Conservation (phyloP, 1,284 basidiomycete genomes). For the Serendipita sp. region DNA sequence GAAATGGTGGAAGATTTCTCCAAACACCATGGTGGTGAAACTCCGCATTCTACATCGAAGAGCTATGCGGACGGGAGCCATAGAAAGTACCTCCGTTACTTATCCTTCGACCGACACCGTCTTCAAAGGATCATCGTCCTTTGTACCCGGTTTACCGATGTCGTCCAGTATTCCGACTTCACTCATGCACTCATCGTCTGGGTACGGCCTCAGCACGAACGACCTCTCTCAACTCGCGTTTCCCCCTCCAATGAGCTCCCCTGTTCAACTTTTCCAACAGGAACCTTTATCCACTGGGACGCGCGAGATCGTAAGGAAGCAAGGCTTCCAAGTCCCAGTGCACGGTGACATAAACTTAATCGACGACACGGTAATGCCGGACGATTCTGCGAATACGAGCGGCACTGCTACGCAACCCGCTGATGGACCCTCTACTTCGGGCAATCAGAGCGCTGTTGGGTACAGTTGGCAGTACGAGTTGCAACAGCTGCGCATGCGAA, state of each 20-base stretch:
- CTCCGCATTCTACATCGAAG: constrained; percentile 2
- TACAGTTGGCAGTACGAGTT: constrained; percentile 89
- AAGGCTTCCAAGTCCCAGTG: constrained; percentile 11
- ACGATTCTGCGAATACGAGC: constrained; percentile 13
- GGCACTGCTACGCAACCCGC: constrained; percentile 19
- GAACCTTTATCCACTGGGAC: not conserved
- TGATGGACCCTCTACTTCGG: constrained; percentile 54
- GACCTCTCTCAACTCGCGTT: not conserved
- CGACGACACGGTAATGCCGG: constrained; percentile 7
- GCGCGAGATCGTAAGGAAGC: not conserved
- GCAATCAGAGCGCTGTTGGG: constrained; percentile 43
- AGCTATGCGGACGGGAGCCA: not conserved
- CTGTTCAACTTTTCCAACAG: not conserved
- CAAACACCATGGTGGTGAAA: not conserved
- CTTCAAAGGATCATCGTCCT: not conserved
- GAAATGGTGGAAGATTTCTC: not conserved
- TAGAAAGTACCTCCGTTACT: not conserved
- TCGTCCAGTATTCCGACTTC: not conserved
- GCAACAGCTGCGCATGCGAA: constrained; percentile 67
- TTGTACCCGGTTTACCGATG: not conserved
- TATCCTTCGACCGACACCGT: not conserved
- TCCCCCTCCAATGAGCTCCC: not conserved
- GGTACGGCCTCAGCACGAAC: constrained; percentile 4
- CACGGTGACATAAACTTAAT: constrained; percentile 11
- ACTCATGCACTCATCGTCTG: not conserved